Conservation (phyloP, 306 rosid genomes). For the Lotus japonicus region DNA sequence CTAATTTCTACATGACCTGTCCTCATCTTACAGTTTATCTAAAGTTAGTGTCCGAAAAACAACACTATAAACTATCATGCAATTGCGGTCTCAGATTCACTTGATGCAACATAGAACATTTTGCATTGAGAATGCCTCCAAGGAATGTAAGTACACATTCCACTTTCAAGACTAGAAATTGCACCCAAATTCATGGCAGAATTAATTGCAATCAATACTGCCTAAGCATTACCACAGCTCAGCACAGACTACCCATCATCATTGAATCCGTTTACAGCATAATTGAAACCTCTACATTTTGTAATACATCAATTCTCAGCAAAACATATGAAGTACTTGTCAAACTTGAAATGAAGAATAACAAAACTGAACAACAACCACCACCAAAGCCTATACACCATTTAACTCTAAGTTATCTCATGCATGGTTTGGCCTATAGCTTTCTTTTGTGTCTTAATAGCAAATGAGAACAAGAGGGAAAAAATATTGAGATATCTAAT, state of each 20-base stretch:
- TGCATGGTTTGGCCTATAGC: too few relatives aligned
- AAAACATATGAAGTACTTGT: not conserved
- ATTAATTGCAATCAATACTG: slow-evolving; percentile 18
- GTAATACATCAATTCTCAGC: not conserved
- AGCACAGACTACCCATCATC: too few relatives aligned
- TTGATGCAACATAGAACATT: slow-evolving; percentile 74
- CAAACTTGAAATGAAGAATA: not conserved
- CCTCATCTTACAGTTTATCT: not conserved
- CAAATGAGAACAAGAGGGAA: too few relatives aligned
- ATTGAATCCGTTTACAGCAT: slow-evolving; percentile 24
- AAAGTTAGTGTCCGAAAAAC: not conserved
- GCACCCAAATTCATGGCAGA: slow-evolving; percentile 48
- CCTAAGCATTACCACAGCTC: too few relatives aligned
- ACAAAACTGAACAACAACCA: not conserved
- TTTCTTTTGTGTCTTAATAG: too few relatives aligned
- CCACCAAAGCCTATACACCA: too few relatives aligned
- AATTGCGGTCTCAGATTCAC: slow-evolving; percentile 25
- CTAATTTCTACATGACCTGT: not conserved
- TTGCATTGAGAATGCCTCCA: slow-evolving; percentile 72
- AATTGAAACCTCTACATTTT: slow-evolving; percentile 53
- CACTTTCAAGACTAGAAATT: slow-evolving; percentile 38
- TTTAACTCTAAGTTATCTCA: too few relatives aligned
- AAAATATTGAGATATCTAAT: not conserved
- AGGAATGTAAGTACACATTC: slow-evolving; percentile 44
- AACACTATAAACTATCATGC: not conserved